Evolutionary conservation across 108 stramenopile species (phyloP).

Genomic region (Cylindrotheca fusiformis): DNA sequence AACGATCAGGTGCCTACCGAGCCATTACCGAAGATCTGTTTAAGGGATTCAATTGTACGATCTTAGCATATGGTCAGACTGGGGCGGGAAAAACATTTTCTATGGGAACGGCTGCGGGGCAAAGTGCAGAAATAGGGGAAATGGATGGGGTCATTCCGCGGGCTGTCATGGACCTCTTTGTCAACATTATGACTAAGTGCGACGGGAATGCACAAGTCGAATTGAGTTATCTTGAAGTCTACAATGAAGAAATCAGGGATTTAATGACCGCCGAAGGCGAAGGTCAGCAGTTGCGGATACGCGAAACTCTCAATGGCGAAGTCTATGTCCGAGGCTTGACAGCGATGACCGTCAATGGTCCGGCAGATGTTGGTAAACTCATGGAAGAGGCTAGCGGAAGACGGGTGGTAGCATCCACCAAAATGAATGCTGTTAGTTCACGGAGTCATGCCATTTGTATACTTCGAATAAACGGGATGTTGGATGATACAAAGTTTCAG

Average conservation of each 20-base stretch:
- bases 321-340: slow-evolving; percentile 67
- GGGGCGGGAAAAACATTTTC: slow-evolving; percentile 93
- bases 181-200: slow-evolving; percentile 53
- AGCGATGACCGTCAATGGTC: slow-evolving; percentile 39
- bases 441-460: slow-evolving; percentile 96
- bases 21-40: slow-evolving; percentile 92
- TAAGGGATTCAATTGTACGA: slow-evolving; percentile 96
- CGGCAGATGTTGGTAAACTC: slow-evolving; percentile 48
- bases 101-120: slow-evolving; percentile 84
- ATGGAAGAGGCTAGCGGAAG: slow-evolving; percentile 56
- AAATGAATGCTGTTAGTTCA: slow-evolving; percentile 84
- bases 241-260: slow-evolving; percentile 97
- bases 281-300: slow-evolving; percentile 29
- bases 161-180: slow-evolving; percentile 90
- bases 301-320: slow-evolving; percentile 53
- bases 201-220: slow-evolving; percentile 90
- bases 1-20: slow-evolving; percentile 71
- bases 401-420: slow-evolving; percentile 79
- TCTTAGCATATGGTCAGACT: slow-evolving; percentile 99
- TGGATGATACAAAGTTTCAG: slow-evolving; percentile 55
- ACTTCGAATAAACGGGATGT: slow-evolving; percentile 52
- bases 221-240: slow-evolving; percentile 96
- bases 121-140: slow-evolving; percentile 31
- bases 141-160: slow-evolving; percentile 93
- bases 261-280: slow-evolving; percentile 43